Evolutionary conservation across 345 rosid genomes (phyloP), one percentile per base, ranked within the genome.

Genomic region (Aquilaria sinensis): DNA sequence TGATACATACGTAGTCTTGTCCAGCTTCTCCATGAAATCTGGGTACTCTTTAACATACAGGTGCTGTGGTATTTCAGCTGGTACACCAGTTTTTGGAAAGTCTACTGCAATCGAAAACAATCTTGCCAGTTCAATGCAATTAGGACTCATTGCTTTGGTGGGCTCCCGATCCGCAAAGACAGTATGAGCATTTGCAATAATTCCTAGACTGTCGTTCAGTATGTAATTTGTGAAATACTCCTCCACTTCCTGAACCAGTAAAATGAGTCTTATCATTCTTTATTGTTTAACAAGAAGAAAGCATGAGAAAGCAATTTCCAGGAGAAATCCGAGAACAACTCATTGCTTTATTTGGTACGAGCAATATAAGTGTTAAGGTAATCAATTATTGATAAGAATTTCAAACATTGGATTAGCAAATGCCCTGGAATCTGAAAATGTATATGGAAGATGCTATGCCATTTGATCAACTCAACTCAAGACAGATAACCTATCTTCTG

Each of bases 1-100:
- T 0, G 90, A 87, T 64, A 67, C 75, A 6, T 86, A 84, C 0
- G 90, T 75, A 0, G 53, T 8, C 15, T 75, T 80, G 33, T 80
- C 77, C 0, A 58, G 67, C 61, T 81, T 86, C 55, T 80, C 89
- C 89, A 86, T 86, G 77, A 78, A 83, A 71, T 86, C 84, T 0
- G 89, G 93, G 62, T 73, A 86, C 48, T 73, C 73, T 67, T 47
- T 74, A 57, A 65, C 78, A 1, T 73, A 67, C 7, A 80, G 67
- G 7, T 77, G 61, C 1, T 11, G 51, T 0, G 88, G 84, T 43
- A 82, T 74, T 69, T 69, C 65, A 0, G 87, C 90, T 4, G 87
- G 80, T 12, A 80, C 67, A 9, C 88, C 88, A 0, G 89, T 84
- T 81, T 84, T 86, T 0, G 85, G 81, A 71, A 80, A 84, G 57